Percentiles rank a stretch among this genome's conserved stretches.
Evolutionary conservation across 768 basidiomycete species (phyloP).

Genomic region (Trametes coccinea): DNA sequence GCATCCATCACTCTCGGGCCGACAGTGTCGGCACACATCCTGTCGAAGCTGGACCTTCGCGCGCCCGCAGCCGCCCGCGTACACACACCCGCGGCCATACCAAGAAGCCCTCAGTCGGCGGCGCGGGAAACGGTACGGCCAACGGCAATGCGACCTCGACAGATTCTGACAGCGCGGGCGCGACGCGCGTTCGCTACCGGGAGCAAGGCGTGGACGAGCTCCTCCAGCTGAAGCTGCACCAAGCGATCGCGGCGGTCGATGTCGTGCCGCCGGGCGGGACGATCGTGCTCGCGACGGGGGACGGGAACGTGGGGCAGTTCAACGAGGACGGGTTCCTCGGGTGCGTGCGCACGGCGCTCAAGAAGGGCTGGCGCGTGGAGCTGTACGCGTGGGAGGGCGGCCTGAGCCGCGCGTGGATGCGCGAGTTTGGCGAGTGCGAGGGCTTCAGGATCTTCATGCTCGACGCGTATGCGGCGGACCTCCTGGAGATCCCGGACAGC

Average conservation of each 20-base stretch:
- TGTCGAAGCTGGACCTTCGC: constrained; percentile 20
- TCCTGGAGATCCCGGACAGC: constrained; percentile 34
- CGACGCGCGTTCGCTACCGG: constrained; percentile 60
- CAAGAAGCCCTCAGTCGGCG: constrained; percentile 25
- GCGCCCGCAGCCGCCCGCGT: constrained; percentile 20
- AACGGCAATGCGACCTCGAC: constrained; percentile 27
- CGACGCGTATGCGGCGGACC: constrained; percentile 39
- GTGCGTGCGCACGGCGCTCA: constrained; percentile 80
- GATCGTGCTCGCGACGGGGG: constrained; percentile 91
- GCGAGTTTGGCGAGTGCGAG: constrained; percentile 56
- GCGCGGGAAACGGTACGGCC: not conserved
- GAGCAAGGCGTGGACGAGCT: constrained; percentile 97
- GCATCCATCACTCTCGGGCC: not conserved
- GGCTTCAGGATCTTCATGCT: constrained; percentile 37
- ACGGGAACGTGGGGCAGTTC: constrained; percentile 90
- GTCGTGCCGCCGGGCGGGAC: constrained; percentile 65
- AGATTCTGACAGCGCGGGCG: constrained; percentile 34
- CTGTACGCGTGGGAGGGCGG: constrained; percentile 90
- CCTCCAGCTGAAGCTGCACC: constrained; percentile 88
- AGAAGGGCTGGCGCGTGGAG: constrained; percentile 93
- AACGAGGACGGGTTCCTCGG: constrained; percentile 92
- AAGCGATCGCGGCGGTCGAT: constrained; percentile 74
- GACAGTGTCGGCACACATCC: constrained; percentile 1
- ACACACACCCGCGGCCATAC: constrained; percentile 24
- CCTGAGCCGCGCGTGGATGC: constrained; percentile 74